Percentiles rank a stretch among this genome's conserved stretches.
Evolutionary conservation across 306 rosid genomes (phyloP).

Genomic region (Cicer judaicum): DNA sequence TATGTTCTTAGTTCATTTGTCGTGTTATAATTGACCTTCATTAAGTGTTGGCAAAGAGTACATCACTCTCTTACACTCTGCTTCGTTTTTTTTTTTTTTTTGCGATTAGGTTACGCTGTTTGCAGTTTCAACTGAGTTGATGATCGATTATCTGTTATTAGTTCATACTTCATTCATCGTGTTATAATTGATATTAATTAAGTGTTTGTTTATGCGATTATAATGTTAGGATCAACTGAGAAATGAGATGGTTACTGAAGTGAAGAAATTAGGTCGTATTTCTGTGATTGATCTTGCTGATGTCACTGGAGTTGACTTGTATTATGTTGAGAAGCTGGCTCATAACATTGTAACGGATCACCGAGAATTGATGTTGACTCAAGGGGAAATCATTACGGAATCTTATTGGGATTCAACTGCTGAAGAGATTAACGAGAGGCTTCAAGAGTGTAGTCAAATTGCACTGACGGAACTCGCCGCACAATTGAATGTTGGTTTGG

Average conservation of each 20-base stretch:
- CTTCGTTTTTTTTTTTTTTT: neutral
- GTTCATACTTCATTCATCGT: neutral
- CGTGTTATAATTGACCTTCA: slow-evolving; percentile 4
- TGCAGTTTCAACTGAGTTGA: neutral
- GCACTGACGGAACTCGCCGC: slow-evolving; percentile 88
- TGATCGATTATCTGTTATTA: neutral
- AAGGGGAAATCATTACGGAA: slow-evolving; percentile 86
- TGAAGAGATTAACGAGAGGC: slow-evolving; percentile 93
- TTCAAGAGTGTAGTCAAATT: slow-evolving; percentile 94
- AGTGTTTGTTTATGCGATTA: neutral
- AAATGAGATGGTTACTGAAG: slow-evolving; percentile 76
- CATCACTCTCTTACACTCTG: slow-evolving; percentile 73
- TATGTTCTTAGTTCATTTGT: neutral
- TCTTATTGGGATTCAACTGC: slow-evolving; percentile 87
- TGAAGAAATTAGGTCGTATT: slow-evolving; percentile 74
- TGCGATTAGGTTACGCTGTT: slow-evolving; percentile 27
- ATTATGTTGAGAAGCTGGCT: slow-evolving; percentile 85
- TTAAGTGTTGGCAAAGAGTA: slow-evolving; percentile 71
- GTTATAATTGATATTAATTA: slow-evolving; percentile 5
- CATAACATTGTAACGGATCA: slow-evolving; percentile 61
- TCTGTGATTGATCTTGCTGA: slow-evolving; percentile 92
- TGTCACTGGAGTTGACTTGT: slow-evolving; percentile 81
- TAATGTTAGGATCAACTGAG: slow-evolving; percentile 78
- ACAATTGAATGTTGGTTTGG: slow-evolving; percentile 85
- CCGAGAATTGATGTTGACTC: slow-evolving; percentile 70